Evolutionary conservation across 2,329 filamentous ascomycete species (phyloP), one percentile per base, ranked within the genome.

Genomic region (Lasiodiplodia sp.): DNA sequence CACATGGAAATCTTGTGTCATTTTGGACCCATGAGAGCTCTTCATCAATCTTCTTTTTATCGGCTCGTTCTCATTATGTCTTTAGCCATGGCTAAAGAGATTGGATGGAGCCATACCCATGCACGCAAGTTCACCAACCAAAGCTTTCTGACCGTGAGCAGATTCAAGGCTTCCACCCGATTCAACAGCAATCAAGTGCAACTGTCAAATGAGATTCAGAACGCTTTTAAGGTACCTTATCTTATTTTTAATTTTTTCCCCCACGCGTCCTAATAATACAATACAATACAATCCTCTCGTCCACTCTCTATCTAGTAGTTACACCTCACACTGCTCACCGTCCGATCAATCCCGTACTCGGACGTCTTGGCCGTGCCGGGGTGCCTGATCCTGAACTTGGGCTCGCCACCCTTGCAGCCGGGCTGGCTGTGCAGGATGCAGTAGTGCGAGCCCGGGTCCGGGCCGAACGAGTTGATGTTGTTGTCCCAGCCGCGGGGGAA

Each of bases 321-420:
- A 21, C 56, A 58, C 56, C 34, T 38, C 56, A 58, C 56, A 16
- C 56, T 58, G 34, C 56, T 58, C 18, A 38, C 34, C 11, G 34
- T 37, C 4, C 34, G 16, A 7, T 58, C 34, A 5, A 40, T n/a
- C 3, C 56, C 56, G 18, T 14, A 58, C n/a, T 37, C 38, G n/a
- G 34, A 34, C n/a, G 56, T 58, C n/a, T 58, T 58, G n/a, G 34
- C n/a, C 34, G 56, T 40, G 34, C 56, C 56, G n/a, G 56, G 56
- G 8, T 58, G 23, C n/a, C 14, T 23, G 56, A 58, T 38, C 34
- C 14, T 38, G 56, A 58, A 58, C 37, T 40, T 58, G 37, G 37
- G 56, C 56, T 58, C 56, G 37, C 5, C 37, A 12, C 56, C 56
- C 18, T 18, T 21, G 37, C 56, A 58, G 56, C 34, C 10, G 56